Base-by-base conservation (phyloP, 2,329 filamentous ascomycete genomes). In the Botrytis hyacinthi region DNA sequence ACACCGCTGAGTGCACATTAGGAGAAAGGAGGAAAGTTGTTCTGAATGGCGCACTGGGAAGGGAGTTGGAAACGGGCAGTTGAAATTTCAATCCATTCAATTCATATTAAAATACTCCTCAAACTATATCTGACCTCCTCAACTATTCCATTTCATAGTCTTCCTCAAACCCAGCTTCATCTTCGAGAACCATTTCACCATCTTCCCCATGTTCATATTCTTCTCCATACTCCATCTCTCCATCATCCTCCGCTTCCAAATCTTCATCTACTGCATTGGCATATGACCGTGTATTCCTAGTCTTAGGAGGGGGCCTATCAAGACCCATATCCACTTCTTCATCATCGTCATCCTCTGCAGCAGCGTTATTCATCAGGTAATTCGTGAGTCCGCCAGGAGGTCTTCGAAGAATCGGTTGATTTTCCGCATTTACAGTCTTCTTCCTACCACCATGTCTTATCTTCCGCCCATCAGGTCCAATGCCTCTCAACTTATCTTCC, bases 51-150 rank as follows among this genome's bases (percentile, higher is more conserved):
- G 57, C 18, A 35, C 18, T 35, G 9, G 18, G 2, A 60, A 35
- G 2, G 20, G 94, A 97, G 73, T 97, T 89, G 78, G n/a, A 7
- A 54, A 14, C 12, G 12, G 5, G 3, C 5, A 2, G 12, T n/a
- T n/a, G 5, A 1, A 16, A 18, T 57, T 18, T 18, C 0, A 57
- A 57, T 29, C 18, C 14, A 54, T 9, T 29, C 18, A 4, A 57
- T 29, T 18, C 9, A 57, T 57, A 57, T 57, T 29, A 9, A 57
- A 2, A 18, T 29, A 57, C n/a, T 4, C 6, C 16, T n/a, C 51
- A n/a, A n/a, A 57, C n/a, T 26, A 29, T 9, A 57, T 9, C n/a
- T 18, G 6, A 57, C 14, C 51, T 57, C 26, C 5, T 10, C 29
- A 57, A 42, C 18, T 68, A 68, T 26, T 68, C 57, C 22, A 62